phyloP scores from a whole-genome alignment of 73 alveolate genomes.

The Durusdinium trenchii region DNA sequence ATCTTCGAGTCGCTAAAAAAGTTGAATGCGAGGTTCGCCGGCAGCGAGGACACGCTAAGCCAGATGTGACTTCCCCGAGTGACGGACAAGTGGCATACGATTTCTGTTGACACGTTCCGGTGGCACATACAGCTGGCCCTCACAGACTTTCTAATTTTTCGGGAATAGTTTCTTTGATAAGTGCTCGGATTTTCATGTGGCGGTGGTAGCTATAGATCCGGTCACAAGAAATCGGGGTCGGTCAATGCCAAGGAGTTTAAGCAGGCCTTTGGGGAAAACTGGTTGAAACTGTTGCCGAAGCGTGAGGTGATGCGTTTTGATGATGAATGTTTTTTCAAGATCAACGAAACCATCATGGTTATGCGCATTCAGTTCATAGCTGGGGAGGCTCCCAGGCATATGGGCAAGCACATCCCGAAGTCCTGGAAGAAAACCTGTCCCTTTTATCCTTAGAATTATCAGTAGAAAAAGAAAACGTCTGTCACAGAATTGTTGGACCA shows the following conservation, averaged over 20 bases:
- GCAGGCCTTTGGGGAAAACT: not conserved
- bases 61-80: not conserved
- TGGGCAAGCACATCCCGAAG: constrained; percentile 31
- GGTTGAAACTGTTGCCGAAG: not conserved
- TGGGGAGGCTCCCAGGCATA: constrained; percentile 8
- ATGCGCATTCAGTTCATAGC: not conserved
- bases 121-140: not conserved
- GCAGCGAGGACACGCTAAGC: not conserved
- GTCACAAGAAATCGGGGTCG: not conserved
- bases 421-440: not conserved
- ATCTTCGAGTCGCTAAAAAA: not conserved
- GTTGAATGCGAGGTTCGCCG: not conserved
- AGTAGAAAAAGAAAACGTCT: too few relatives aligned
- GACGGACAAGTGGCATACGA: not conserved
- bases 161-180: not conserved
- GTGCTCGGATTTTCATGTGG: constrained; percentile 14
- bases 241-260: not conserved
- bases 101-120: constrained; percentile 24
- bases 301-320: not conserved
- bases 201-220: not conserved
- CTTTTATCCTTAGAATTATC: not conserved
- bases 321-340: constrained; percentile 4
- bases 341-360: not conserved
- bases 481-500: too few relatives aligned
- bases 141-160: not conserved